Conservation (phyloP, 2,329 filamentous ascomycete species). For the Chaetomium globosum region DNA sequence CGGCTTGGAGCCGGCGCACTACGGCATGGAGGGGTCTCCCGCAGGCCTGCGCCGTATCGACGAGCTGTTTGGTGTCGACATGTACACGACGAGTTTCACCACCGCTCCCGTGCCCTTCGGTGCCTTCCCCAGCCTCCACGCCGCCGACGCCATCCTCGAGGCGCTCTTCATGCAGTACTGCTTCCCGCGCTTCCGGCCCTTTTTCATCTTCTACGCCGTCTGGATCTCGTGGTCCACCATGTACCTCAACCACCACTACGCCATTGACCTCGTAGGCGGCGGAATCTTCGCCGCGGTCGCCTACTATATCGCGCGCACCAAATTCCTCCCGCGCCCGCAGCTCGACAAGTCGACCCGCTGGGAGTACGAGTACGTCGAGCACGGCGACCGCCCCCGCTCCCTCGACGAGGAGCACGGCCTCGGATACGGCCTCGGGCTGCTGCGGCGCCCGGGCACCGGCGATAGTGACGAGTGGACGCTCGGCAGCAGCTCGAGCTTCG, state of each 20-base stretch:
- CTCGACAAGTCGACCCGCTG: constrained; percentile 83
- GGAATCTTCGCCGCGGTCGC: constrained; percentile 75
- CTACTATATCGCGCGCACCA: constrained; percentile 79
- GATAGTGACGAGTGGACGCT: constrained; percentile 90
- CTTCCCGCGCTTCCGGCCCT: constrained; percentile 78
- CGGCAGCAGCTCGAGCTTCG: constrained; percentile 78
- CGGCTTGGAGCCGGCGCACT: constrained; percentile 86
- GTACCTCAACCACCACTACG: constrained; percentile 97
- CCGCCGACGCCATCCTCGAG: constrained; percentile 84
- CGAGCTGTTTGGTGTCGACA: constrained; percentile 82
- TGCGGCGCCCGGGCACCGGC: constrained; percentile 46
- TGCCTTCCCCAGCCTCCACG: constrained; percentile 91
- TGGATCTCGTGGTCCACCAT: constrained; percentile 99
- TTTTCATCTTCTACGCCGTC: constrained; percentile 81
- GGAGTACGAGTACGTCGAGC: constrained; percentile 93
- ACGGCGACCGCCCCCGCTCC: constrained; percentile 60
- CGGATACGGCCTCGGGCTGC: constrained; percentile 52
- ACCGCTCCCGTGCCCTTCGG: constrained; percentile 91
- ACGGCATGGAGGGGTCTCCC: constrained; percentile 85
- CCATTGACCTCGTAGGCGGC: constrained; percentile 85
- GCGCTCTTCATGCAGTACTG: constrained; percentile 91
- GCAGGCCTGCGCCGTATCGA: constrained; percentile 89
- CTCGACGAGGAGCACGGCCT: constrained; percentile 53
- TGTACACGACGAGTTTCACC: constrained; percentile 91
- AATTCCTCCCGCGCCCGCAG: constrained; percentile 81